These are phyloP conservation scores for Collybiopsis luxurians DNA, from an alignment of 768 basidiomycete species.

Conservation along the genomic window DNA sequence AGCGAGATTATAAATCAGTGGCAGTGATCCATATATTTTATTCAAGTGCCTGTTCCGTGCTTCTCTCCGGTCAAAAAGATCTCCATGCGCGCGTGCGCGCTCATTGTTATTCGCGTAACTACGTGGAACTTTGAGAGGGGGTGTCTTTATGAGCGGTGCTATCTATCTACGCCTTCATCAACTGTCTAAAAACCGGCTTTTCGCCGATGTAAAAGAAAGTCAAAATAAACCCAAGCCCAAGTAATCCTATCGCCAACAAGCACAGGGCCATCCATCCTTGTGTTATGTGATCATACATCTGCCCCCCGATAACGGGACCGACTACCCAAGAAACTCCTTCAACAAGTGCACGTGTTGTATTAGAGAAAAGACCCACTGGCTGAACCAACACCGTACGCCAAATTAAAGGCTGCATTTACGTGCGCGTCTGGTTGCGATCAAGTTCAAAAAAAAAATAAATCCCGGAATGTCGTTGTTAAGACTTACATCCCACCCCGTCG, in stretches of 20 bases:
- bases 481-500: slow-evolving; percentile 68
- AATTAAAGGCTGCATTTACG: slow-evolving; percentile 72
- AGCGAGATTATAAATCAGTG: too few relatives aligned
- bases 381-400: slow-evolving; percentile 66
- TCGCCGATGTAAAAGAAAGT: slow-evolving; percentile 49
- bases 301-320: slow-evolving; percentile 69
- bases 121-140: too few relatives aligned
- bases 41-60: background rate
- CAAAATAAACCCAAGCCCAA: slow-evolving; percentile 29
- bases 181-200: slow-evolving; percentile 29
- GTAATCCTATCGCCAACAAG: slow-evolving; percentile 42
- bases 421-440: slow-evolving; percentile 54
- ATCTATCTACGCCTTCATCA: slow-evolving; percentile 5
- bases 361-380: slow-evolving; percentile 53
- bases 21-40: too few relatives aligned
- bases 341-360: background rate
- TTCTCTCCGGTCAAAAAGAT: background rate
- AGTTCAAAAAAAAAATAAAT: background rate
- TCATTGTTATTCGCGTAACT: too few relatives aligned
- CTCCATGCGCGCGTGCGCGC: background rate
- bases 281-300: slow-evolving; percentile 58
- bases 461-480: slow-evolving; percentile 1
- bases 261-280: slow-evolving; percentile 64
- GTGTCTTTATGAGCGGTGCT: too few relatives aligned
- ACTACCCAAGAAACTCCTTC: slow-evolving; percentile 35